Evolutionary conservation across 2,329 filamentous ascomycete species (phyloP).

Genomic region (Alternaria hordeiaustralica): DNA sequence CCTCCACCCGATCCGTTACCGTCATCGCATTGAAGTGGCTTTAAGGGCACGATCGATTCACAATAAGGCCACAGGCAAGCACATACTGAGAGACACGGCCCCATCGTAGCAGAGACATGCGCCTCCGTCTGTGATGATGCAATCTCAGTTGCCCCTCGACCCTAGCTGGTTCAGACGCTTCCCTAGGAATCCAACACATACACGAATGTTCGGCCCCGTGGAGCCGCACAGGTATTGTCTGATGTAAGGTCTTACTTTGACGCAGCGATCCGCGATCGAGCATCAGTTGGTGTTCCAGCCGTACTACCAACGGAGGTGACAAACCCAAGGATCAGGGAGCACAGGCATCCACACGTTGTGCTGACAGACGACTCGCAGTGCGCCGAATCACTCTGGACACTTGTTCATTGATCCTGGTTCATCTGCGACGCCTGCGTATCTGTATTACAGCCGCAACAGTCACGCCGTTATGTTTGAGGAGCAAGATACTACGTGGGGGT

Average conservation of each 20-base stretch:
- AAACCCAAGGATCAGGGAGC: background rate
- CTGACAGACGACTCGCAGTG: background rate
- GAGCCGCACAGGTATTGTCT: background rate
- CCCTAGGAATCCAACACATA: background rate
- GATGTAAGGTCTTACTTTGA: background rate
- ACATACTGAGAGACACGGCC: background rate
- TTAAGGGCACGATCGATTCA: background rate
- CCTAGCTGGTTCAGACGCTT: background rate
- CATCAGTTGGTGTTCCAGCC: background rate
- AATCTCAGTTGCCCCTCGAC: background rate
- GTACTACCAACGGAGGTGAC: constrained; percentile 1
- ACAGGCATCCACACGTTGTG: background rate
- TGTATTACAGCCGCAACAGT: background rate
- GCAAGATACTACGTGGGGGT: background rate
- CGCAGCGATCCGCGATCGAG: background rate
- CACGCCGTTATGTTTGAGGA: background rate
- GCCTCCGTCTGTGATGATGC: background rate
- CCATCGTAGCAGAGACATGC: background rate
- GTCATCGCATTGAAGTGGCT: background rate
- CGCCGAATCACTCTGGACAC: background rate
- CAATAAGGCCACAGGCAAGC: background rate
- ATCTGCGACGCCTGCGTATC: background rate
- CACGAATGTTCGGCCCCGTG: background rate
- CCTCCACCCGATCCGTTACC: background rate
- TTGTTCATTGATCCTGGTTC: background rate